Evolutionary conservation across 352 stramenopile species (phyloP).

Genomic region (Phytophthora lateralis): DNA sequence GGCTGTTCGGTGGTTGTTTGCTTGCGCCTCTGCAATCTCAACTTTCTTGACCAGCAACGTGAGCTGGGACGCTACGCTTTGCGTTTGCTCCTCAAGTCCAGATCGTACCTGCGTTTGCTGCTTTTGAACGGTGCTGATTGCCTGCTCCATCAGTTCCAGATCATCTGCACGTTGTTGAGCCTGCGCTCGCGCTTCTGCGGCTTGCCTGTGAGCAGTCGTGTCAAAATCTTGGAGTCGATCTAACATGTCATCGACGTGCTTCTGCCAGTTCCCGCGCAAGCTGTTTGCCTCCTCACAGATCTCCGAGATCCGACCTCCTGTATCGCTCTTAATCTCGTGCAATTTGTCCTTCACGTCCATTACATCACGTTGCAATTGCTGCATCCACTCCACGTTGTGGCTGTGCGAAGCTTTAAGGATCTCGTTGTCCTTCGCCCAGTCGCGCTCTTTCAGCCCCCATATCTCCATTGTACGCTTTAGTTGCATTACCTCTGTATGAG

Average conservation of each 20-base stretch:
- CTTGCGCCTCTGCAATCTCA: constrained; percentile 57
- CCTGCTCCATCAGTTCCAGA: constrained; percentile 78
- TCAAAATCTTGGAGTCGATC: constrained; percentile 68
- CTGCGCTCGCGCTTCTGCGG: constrained; percentile 42
- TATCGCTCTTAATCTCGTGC: constrained; percentile 68
- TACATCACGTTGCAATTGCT: constrained; percentile 80
- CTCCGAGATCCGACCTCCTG: constrained; percentile 54
- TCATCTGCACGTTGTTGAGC: constrained; percentile 70
- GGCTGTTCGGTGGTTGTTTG: constrained; percentile 31
- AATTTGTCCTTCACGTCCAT: constrained; percentile 81
- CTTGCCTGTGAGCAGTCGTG: constrained; percentile 43
- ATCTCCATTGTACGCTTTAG: constrained; percentile 81
- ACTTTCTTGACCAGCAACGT: constrained; percentile 60
- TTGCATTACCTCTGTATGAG: constrained; percentile 70
- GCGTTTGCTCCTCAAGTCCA: constrained; percentile 58
- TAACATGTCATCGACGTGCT: constrained; percentile 69
- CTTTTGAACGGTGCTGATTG: constrained; percentile 64
- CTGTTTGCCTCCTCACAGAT: constrained; percentile 72
- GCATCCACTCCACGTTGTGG: constrained; percentile 89
- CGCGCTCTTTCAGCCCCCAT: constrained; percentile 80
- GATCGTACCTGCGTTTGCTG: constrained; percentile 65
- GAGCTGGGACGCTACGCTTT: constrained; percentile 44
- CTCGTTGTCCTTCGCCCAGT: constrained; percentile 88
- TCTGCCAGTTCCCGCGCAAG: constrained; percentile 71
- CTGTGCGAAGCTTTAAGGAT: constrained; percentile 83